Evolutionary conservation across 805 yeast genomes (phyloP).

Genomic region (Myxozyma vanderwaltii): DNA sequence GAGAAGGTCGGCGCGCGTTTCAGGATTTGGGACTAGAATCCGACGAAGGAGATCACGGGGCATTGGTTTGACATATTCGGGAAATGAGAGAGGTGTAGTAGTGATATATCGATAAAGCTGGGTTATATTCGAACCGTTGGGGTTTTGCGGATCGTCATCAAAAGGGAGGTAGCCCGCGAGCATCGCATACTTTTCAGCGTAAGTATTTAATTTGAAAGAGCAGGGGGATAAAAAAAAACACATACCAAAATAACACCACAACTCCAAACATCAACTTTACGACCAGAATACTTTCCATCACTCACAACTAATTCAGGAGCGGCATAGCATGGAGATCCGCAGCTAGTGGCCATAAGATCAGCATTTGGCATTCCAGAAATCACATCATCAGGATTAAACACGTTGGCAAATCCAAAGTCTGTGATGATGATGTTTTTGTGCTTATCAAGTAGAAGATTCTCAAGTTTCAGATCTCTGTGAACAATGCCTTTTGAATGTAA

Average conservation of each 20-base stretch:
- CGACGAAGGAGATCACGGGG: constrained; percentile 88
- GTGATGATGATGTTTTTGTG: constrained; percentile 84
- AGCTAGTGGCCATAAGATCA: constrained; percentile 88
- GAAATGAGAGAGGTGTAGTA: constrained; percentile 87
- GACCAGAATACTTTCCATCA: constrained; percentile 83
- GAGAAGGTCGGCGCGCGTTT: constrained; percentile 64
- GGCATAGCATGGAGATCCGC: constrained; percentile 98
- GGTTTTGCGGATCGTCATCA: constrained; percentile 96
- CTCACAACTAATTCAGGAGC: constrained; percentile 96
- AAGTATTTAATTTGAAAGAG: too few relatives aligned
- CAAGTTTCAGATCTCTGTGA: constrained; percentile 76
- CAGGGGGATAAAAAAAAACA: neutral
- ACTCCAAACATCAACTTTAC: constrained; percentile 96
- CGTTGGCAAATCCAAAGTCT: constrained; percentile 94
- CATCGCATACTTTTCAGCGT: constrained; percentile 70
- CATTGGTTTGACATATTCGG: constrained; percentile 86
- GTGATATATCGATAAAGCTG: constrained; percentile 90
- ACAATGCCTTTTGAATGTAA: constrained; percentile 79
- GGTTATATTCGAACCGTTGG: constrained; percentile 93
- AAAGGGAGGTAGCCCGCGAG: constrained; percentile 95
- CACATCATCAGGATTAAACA: constrained; percentile 49
- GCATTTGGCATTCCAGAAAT: constrained; percentile 31
- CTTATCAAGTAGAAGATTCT: constrained; percentile 75
- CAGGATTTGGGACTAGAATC: constrained; percentile 78
- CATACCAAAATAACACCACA: constrained; percentile 77